A percentile compares a stretch with the other conserved stretches of the same genome.
Evolutionary conservation across 2,329 filamentous ascomycete species (phyloP).

Genomic region (Dothistroma septosporum): DNA sequence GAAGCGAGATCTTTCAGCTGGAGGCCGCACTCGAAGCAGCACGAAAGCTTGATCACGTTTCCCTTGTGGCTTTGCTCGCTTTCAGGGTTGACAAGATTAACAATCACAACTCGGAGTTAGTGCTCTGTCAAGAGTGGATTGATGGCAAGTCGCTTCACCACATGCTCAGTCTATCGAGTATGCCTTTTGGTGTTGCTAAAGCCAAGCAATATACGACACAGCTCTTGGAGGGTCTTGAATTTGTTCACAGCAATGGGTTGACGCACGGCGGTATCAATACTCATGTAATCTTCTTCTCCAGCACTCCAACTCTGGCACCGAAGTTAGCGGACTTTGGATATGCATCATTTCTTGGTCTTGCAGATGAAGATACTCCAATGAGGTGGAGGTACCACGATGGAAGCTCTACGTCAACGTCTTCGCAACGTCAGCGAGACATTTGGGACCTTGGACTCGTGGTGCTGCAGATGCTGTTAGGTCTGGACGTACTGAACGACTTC

Average conservation of each 20-base stretch:
- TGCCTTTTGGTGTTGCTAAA: slow-evolving; percentile 41
- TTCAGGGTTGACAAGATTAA: slow-evolving; percentile 40
- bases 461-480: slow-evolving; percentile 88
- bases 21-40: slow-evolving; percentile 59
- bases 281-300: slow-evolving; percentile 23
- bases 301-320: slow-evolving; percentile 38
- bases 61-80: slow-evolving; percentile 74
- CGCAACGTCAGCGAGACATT: slow-evolving; percentile 74
- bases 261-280: slow-evolving; percentile 53
- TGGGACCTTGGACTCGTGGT: slow-evolving; percentile 94
- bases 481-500: slow-evolving; percentile 70
- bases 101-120: slow-evolving; percentile 19
- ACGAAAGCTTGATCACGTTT: slow-evolving; percentile 69
- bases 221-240: slow-evolving; percentile 81
- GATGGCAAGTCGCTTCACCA: slow-evolving; percentile 14
- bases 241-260: slow-evolving; percentile 78
- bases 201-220: slow-evolving; percentile 89
- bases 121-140: slow-evolving; percentile 29
- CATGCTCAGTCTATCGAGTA: not conserved
- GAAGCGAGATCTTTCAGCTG: slow-evolving; percentile 29
- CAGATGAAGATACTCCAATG: slow-evolving; percentile 11
- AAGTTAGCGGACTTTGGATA: slow-evolving; percentile 73
- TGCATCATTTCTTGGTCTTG: slow-evolving; percentile 59
- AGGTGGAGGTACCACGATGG: slow-evolving; percentile 22
- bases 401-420: slow-evolving; percentile 6